Evolutionary conservation across 2,329 filamentous ascomycete species (phyloP).

Genomic region (Cordyceps tenuipes): DNA sequence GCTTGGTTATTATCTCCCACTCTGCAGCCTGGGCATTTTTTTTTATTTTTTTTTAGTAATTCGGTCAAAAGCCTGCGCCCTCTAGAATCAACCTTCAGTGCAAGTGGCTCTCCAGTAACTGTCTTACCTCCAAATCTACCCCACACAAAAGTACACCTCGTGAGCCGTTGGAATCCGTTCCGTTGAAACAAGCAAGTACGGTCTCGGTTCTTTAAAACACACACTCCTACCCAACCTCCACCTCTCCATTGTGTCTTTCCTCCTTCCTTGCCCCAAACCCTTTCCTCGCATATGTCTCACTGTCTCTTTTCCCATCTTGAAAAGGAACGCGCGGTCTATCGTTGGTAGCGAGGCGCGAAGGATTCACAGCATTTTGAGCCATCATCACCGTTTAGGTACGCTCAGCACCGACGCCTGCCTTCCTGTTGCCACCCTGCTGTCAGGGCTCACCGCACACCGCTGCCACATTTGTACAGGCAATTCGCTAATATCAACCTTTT

Average conservation of each 20-base stretch:
- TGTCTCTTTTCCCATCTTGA: too few species aligned
- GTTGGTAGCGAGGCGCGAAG: too few species aligned
- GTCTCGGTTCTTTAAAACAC: neutral
- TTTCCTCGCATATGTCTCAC: neutral
- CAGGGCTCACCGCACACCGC: neutral
- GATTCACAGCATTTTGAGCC: neutral
- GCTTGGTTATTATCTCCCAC: neutral
- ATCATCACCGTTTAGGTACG: neutral
- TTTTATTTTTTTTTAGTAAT: neutral
- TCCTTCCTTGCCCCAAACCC: neutral
- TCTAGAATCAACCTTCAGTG: neutral
- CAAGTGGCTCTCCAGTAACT: neutral
- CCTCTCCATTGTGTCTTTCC: neutral
- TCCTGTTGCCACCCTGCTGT: neutral
- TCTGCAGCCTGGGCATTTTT: neutral
- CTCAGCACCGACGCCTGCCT: neutral
- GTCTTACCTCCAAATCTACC: neutral
- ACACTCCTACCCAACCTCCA: neutral
- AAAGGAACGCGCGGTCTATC: neutral
- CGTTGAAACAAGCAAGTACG: neutral
- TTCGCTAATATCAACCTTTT: neutral
- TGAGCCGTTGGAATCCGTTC: constrained; percentile 11
- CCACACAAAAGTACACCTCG: neutral
- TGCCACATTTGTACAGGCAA: neutral
- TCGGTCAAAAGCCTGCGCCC: neutral